Evolutionary conservation across 177 flowering plant genomes (phyloP), one percentile per base, ranked within the genome.

Genomic region (Tripterygium wilfordii): DNA sequence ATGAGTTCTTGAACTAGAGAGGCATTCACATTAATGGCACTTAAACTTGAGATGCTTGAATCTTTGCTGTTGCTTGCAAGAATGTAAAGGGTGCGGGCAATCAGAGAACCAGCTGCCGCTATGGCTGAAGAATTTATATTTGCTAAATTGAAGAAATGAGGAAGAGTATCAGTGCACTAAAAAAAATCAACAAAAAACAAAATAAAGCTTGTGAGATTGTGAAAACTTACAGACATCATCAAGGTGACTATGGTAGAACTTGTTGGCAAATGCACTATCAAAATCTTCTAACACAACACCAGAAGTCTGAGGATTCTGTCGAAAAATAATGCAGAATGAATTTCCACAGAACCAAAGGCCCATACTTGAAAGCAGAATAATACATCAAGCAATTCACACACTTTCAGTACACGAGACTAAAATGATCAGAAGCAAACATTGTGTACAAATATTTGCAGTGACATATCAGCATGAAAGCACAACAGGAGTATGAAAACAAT

Each of bases 251-350:
- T 79, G 79, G 69, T 88, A 88, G 69, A 88, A 86, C 46, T 77
- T 69, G 74, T 92, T 88, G 49, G 73, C 27, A 54, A 88, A 92
- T 27, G 54, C 67, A 27, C 75, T 46, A 71, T 92, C 87, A 69
- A 88, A 92, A 53, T 92, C 98, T 65, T 83, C 95, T 53, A 92
- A 51, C 27, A 86, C 79, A 51, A 88, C 45, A 12, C 96, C 98
- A 56, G 98, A 64, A 15, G 69, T 67, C 28, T 48, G 62, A 15
- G 83, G 36, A 52, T 78, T 79, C 98, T 90, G 80, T 21, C 27
- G 10, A 38, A 27, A 47, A 42, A 48, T 24, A 38, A 13, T 13
- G 24, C 21, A 36, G 23, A 20, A 19, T 23, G 29, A 35, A 42
- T 35, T 32, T 6, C 21, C 27, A 36, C 21, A n/a, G n/a, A n/a